These are phyloP conservation scores for Lactuca sativa DNA, from an alignment of 129 eudicot genomes.

Conservation along the genomic window DNA sequence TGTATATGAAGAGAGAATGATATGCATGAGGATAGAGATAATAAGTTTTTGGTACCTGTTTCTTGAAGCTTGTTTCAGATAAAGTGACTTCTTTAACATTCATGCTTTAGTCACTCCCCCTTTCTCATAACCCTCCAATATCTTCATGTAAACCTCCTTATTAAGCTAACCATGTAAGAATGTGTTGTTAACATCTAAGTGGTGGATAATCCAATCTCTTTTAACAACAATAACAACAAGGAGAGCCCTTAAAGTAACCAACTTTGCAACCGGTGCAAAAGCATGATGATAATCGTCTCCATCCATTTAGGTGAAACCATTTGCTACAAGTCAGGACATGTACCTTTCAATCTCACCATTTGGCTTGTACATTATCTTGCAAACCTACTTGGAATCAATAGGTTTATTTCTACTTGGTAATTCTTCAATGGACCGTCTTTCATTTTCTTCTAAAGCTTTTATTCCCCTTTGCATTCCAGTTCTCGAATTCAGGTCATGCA, in stretches of 20 bases:
- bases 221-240: no score
- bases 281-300: background rate
- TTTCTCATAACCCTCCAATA: background rate
- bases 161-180: background rate
- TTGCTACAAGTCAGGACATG: constrained; percentile 2
- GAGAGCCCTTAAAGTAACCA: no score
- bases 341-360: background rate
- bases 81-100: background rate
- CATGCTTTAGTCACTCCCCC: background rate
- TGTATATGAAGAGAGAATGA: background rate
- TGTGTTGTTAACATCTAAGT: no score
- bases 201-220: no score
- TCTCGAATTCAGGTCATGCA: background rate
- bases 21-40: background rate
- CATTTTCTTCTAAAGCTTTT: no score
- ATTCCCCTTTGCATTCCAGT: background rate
- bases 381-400: no score
- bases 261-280: no score
- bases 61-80: background rate
- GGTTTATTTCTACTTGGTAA: no score
- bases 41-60: no score
- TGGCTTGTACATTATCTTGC: no score
- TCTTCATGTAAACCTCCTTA: no score
- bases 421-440: no score
- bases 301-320: constrained; percentile 1